phyloP scores from a whole-genome alignment of 441 rosid species.

The Pelargonium citronellum region DNA sequence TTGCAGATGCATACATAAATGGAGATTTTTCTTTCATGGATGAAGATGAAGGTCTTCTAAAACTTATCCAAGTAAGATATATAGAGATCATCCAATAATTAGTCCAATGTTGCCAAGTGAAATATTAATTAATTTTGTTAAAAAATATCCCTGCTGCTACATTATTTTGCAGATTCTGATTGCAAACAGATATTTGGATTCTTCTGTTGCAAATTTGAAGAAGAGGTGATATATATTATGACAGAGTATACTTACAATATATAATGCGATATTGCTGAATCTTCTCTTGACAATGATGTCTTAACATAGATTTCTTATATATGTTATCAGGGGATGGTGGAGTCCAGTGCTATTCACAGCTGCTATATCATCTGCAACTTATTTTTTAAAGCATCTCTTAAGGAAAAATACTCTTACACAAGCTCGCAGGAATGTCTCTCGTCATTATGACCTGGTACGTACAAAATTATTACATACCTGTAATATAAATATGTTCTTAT shows the following conservation, averaged over 20 bases:
- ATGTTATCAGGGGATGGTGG: constrained; percentile 96
- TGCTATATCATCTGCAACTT: constrained; percentile 56
- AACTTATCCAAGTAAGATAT: constrained; percentile 52
- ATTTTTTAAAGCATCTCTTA: constrained; percentile 57
- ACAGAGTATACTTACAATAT: no score
- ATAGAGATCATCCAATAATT: neutral
- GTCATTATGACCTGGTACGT: constrained; percentile 80
- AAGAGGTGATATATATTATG: constrained; percentile 47
- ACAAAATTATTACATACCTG: neutral
- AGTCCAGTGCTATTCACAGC: constrained; percentile 74
- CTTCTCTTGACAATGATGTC: neutral
- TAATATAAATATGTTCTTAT: neutral
- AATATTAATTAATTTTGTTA: no score
- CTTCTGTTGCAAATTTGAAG: constrained; percentile 30
- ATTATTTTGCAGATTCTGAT: constrained; percentile 55
- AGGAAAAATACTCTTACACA: constrained; percentile 77
- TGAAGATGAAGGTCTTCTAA: constrained; percentile 60
- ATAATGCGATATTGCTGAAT: neutral
- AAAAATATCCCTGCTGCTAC: constrained; percentile 1
- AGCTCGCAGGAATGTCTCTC: constrained; percentile 88
- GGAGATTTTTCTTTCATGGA: constrained; percentile 78
- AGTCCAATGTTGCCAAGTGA: no score
- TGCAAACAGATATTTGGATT: constrained; percentile 53
- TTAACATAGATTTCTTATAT: neutral
- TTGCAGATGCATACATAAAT: constrained; percentile 75